Conservation (phyloP, 192 early-diverging fungal genomes). For the Powellomyces hirtus region DNA sequence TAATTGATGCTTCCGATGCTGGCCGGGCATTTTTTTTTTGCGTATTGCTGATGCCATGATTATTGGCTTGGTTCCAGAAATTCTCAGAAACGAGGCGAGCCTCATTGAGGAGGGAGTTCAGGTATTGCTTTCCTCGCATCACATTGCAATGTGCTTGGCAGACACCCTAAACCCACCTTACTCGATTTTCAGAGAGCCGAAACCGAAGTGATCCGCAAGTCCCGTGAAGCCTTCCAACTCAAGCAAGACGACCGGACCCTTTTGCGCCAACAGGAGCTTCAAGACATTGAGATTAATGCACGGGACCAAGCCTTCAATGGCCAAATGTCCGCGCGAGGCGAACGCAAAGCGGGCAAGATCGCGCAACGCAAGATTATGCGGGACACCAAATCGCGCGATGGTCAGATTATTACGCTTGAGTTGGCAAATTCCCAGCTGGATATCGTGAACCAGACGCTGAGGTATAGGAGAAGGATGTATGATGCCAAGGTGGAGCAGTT, state of each 20-base stretch:
- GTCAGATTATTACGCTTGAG: constrained; percentile 15
- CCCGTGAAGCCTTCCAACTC: constrained; percentile 14
- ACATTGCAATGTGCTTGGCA: not conserved
- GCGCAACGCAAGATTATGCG: constrained; percentile 23
- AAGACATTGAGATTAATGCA: not conserved
- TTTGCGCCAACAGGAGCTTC: not conserved
- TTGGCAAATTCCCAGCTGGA: constrained; percentile 13
- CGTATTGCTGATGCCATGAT: no score
- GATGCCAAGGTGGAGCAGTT: constrained; percentile 25
- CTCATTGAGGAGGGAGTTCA: not conserved
- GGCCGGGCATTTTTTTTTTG: no score
- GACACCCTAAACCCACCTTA: not conserved
- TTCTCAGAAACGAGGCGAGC: not conserved
- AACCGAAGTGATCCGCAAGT: constrained; percentile 18
- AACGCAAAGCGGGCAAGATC: constrained; percentile 27
- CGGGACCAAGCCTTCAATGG: not conserved
- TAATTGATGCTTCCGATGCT: not conserved
- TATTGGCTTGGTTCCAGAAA: no score
- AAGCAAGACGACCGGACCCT: constrained; percentile 2
- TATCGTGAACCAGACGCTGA: constrained; percentile 12
- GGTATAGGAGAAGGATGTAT: constrained; percentile 18
- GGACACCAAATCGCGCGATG: constrained; percentile 26
- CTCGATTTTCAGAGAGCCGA: constrained; percentile 2
- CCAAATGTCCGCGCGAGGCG: constrained; percentile 13
- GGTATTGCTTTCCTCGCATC: not conserved